phyloP scores from a whole-genome alignment of 805 yeast species.

The Saccharomycopsis capsularis region DNA sequence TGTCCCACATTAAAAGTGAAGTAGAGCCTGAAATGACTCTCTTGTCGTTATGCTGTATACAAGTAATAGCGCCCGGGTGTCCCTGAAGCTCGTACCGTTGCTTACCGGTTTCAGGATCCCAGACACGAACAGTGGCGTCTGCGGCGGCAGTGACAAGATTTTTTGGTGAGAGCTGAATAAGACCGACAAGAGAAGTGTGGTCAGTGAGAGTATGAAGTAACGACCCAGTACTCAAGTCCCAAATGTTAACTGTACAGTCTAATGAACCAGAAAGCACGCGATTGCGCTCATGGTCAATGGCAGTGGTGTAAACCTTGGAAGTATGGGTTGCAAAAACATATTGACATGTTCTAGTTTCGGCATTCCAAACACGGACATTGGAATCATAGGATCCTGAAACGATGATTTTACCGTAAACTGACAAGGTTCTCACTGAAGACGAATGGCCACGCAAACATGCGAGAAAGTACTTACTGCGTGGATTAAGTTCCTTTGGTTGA shows the following conservation, averaged over 20 bases:
- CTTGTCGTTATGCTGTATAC: slow-evolving; percentile 84
- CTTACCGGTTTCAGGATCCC: slow-evolving; percentile 80
- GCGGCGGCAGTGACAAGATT: slow-evolving; percentile 92
- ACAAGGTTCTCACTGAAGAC: slow-evolving; percentile 76
- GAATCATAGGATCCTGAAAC: slow-evolving; percentile 89
- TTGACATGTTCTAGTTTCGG: slow-evolving; percentile 64
- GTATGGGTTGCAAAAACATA: slow-evolving; percentile 76
- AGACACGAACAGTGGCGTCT: slow-evolving; percentile 81
- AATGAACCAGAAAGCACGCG: slow-evolving; percentile 87
- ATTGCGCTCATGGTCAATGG: slow-evolving; percentile 65
- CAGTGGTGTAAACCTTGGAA: slow-evolving; percentile 84
- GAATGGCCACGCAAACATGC: slow-evolving; percentile 69
- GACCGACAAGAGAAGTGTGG: slow-evolving; percentile 84
- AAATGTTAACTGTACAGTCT: slow-evolving; percentile 81
- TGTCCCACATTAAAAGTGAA: slow-evolving; percentile 83
- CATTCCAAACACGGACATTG: slow-evolving; percentile 88
- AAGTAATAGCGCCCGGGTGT: slow-evolving; percentile 87
- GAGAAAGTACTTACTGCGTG: slow-evolving; percentile 54
- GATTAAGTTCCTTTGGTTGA: slow-evolving; percentile 8
- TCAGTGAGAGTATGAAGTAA: slow-evolving; percentile 69
- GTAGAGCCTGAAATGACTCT: slow-evolving; percentile 85
- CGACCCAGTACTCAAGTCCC: slow-evolving; percentile 80
- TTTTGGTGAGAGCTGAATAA: slow-evolving; percentile 68
- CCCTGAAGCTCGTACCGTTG: slow-evolving; percentile 56
- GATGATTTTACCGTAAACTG: slow-evolving; percentile 77